Evolutionary conservation across 768 basidiomycete genomes (phyloP).

Genomic region (Calvatia gigantea): DNA sequence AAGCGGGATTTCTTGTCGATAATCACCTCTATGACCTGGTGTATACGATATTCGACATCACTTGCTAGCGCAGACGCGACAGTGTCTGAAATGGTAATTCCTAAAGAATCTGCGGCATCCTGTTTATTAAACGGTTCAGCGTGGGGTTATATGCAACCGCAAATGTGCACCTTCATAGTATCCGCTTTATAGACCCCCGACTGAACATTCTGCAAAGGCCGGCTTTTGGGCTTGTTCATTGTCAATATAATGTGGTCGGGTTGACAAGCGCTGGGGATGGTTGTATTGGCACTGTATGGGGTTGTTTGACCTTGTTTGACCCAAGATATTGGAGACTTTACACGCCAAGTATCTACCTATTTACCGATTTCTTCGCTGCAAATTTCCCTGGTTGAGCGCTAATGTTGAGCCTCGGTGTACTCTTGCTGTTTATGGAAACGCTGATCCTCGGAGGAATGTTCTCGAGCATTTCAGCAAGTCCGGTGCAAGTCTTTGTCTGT

Average conservation of each 20-base stretch:
- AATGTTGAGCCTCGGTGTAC: too few species aligned
- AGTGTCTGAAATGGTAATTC: conserved; percentile 73
- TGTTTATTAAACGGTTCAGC: conserved; percentile 25
- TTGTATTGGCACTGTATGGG: conserved; percentile 6
- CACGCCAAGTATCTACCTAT: too few species aligned
- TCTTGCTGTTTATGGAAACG: too few species aligned
- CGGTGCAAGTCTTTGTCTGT: not conserved
- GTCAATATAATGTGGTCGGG: conserved; percentile 3
- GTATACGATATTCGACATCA: conserved; percentile 95
- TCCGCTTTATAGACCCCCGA: conserved; percentile 64
- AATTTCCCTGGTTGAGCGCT: too few species aligned
- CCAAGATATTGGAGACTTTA: too few species aligned
- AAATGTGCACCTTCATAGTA: conserved; percentile 48
- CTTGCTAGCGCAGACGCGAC: conserved; percentile 86
- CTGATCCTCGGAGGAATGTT: not conserved
- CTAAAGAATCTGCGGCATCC: conserved; percentile 91
- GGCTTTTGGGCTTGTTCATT: conserved; percentile 47
- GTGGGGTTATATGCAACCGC: not conserved
- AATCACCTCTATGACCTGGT: conserved; percentile 87
- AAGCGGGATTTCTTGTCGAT: not conserved
- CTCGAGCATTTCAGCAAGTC: not conserved
- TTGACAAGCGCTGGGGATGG: not conserved
- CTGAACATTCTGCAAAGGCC: conserved; percentile 43
- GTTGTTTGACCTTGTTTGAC: conserved; percentile 2
- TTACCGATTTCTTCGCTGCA: too few species aligned